These are phyloP conservation scores for Keithomyces neogunnii DNA, from an alignment of 2,329 filamentous ascomycete species.

Conservation along the genomic window DNA sequence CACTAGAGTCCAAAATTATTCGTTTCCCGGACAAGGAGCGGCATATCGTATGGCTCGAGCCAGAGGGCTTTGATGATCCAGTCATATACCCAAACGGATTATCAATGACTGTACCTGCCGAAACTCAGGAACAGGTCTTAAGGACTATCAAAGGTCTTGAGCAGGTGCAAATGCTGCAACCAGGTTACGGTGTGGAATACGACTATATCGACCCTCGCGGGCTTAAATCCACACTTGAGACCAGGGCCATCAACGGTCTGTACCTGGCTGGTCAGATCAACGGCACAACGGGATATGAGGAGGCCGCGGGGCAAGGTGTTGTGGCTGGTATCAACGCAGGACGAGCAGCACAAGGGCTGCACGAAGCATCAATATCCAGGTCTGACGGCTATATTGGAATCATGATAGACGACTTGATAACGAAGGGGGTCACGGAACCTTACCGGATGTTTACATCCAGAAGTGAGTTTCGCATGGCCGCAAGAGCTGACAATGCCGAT, in stretches of 20 bases:
- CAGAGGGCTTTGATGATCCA: constrained; percentile 84
- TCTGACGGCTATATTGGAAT: constrained; percentile 95
- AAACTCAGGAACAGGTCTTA: constrained; percentile 78
- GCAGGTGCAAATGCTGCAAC: constrained; percentile 82
- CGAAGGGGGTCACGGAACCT: constrained; percentile 92
- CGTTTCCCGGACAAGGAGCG: constrained; percentile 71
- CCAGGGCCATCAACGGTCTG: constrained; percentile 80
- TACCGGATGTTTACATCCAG: constrained; percentile 98
- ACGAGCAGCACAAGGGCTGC: constrained; percentile 59
- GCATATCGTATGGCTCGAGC: constrained; percentile 95
- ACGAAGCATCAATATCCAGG: constrained; percentile 61
- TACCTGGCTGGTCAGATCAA: constrained; percentile 97
- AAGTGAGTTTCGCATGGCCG: constrained; percentile 89
- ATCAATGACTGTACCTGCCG: constrained; percentile 89
- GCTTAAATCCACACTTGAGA: constrained; percentile 82
- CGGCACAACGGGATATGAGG: constrained; percentile 95
- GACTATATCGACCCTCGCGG: constrained; percentile 95
- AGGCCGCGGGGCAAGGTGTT: constrained; percentile 88
- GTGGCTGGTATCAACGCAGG: constrained; percentile 92
- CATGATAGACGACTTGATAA: constrained; percentile 97
- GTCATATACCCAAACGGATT: constrained; percentile 94
- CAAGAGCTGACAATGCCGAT: constrained; percentile 91
- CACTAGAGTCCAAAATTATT: constrained; percentile 87
- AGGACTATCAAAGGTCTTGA: constrained; percentile 83
- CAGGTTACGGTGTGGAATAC: constrained; percentile 96